Evolutionary conservation across 768 basidiomycete species (phyloP).

Genomic region (Boletus pseudopeckii): DNA sequence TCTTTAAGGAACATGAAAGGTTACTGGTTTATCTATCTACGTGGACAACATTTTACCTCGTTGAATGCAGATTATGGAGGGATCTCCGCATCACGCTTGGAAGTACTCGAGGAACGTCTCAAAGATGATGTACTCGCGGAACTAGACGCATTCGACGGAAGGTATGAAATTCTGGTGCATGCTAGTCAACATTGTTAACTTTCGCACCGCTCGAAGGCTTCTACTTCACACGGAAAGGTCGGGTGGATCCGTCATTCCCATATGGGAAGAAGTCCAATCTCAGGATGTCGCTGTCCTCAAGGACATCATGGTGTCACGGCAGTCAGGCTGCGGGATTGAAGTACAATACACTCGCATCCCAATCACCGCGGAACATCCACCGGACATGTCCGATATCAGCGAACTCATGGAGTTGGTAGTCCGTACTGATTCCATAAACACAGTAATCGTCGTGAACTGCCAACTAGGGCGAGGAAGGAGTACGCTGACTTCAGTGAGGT

Average conservation of each 20-base stretch:
- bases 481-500: conserved; percentile 78
- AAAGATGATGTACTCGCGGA: conserved; percentile 86
- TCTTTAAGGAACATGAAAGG: conserved; percentile 94
- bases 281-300: conserved; percentile 77
- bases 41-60: neutral
- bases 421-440: conserved; percentile 59
- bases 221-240: conserved; percentile 86
- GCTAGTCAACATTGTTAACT: neutral
- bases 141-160: conserved; percentile 76
- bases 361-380: conserved; percentile 85
- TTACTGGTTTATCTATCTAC: conserved; percentile 23
- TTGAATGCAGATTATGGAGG: conserved; percentile 80
- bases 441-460: conserved; percentile 91
- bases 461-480: conserved; percentile 93
- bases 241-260: conserved; percentile 85
- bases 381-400: conserved; percentile 69
- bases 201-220: conserved; percentile 42
- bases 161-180: conserved; percentile 40
- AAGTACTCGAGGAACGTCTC: conserved; percentile 86
- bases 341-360: conserved; percentile 84
- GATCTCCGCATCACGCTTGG: conserved; percentile 85
- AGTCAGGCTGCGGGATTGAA: conserved; percentile 45
- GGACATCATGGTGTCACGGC: conserved; percentile 76
- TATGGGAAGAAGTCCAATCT: conserved; percentile 87
- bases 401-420: conserved; percentile 79